Evolutionary conservation across 2,329 filamentous ascomycete species (phyloP).

Genomic region (Colletotrichum sidae): DNA sequence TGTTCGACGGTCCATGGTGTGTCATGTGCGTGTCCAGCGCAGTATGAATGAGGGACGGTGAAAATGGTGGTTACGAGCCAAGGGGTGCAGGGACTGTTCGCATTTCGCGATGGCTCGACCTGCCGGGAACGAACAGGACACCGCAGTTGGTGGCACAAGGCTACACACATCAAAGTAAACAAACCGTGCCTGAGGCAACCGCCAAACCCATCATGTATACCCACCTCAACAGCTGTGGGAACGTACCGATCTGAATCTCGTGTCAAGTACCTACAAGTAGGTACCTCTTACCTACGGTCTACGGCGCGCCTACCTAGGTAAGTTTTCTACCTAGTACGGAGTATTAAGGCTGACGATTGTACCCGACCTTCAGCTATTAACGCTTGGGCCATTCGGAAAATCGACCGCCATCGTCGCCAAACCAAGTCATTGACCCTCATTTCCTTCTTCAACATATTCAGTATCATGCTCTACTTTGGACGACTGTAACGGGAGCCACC

Average conservation of each 20-base stretch:
- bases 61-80: neutral
- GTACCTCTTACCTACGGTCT: neutral
- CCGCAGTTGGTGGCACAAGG: slow-evolving; percentile 9
- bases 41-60: no score
- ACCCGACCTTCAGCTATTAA: neutral
- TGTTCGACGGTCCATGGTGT: slow-evolving; percentile 64
- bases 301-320: neutral
- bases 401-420: slow-evolving; percentile 11
- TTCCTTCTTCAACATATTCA: no score
- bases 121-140: slow-evolving; percentile 16
- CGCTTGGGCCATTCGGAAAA: slow-evolving; percentile 36
- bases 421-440: neutral
- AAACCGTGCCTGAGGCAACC: slow-evolving; percentile 37
- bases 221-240: no score
- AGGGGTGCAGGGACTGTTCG: neutral
- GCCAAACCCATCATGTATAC: neutral
- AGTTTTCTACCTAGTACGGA: neutral
- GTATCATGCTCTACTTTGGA: no score
- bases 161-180: slow-evolving; percentile 34
- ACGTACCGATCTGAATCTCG: no score
- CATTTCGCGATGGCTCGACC: slow-evolving; percentile 14
- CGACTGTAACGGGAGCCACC: no score
- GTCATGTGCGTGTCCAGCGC: slow-evolving; percentile 13
- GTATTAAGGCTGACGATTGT: slow-evolving; percentile 14
- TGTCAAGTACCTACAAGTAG: neutral